Evolutionary conservation across 257 asterid species (phyloP), one percentile per base, ranked within the genome.

Genomic region (Gardenia jasminoides): DNA sequence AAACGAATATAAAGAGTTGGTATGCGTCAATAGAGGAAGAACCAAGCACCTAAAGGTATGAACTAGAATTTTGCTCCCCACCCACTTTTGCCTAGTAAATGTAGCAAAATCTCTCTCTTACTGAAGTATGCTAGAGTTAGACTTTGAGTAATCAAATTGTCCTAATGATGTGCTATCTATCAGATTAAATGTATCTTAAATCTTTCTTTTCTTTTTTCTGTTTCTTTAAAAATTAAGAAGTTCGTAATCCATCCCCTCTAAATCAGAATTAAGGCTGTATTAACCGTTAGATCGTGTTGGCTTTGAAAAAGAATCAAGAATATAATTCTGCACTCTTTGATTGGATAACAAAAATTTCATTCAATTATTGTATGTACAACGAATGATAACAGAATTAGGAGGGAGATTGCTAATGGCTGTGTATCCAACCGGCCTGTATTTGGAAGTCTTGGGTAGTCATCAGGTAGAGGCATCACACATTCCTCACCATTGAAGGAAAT

Each of bases 401-500:
- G 22, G 43, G 62, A 78, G 30, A 28, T 10, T 39, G 78, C 10
- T 20, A 36, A 22, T 13, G 80, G 26, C 3, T 79, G 79, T 36
- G 85, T 77, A 30, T 52, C 8, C 68, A 75, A 83, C 9, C 3
- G 58, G 11, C 74, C 85, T 72, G 84, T 9, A 79, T 86, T 89
- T 28, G 96, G 97, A 11, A 91, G 88, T 85, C 83, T 85, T 2
- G 96, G 94, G 50, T 85, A 91, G 5, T 88, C 86, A 82, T 90
- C 92, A 3, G 94, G 91, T 65, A 80, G 68, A 15, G 98, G 97
- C 85, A 93, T 82, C 26, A 91, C 98, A 78, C 98, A 91, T 12
- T 90, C 91, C 2, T 88, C 86, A 4, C 98, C 98, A 75, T 91
- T 91, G 82, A 93, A 93, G 4, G 87, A 86, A 19, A 93, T 80